Percentiles rank a stretch among this genome's conserved stretches.
Evolutionary conservation across 306 rosid genomes (phyloP).

Genomic region (Dicorynia guianensis): DNA sequence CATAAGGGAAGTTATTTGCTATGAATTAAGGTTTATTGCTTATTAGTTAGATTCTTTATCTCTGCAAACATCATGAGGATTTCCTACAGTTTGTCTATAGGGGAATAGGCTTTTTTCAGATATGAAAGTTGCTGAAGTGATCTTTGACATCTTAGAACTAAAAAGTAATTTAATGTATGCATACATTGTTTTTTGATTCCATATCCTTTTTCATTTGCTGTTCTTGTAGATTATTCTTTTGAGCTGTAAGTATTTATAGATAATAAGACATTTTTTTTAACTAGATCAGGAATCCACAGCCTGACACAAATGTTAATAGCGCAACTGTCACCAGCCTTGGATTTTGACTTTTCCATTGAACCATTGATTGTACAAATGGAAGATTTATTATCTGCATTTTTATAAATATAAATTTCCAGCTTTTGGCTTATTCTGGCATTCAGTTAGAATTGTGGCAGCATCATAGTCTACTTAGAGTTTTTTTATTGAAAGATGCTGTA

Average conservation of each 20-base stretch:
- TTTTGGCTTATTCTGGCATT: conserved; percentile 13
- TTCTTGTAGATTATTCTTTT: no score
- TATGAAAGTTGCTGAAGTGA: conserved; percentile 2
- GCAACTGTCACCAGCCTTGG: not conserved
- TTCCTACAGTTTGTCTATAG: conserved; percentile 11
- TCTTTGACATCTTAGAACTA: conserved; percentile 7
- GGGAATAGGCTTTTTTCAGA: conserved; percentile 23
- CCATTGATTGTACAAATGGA: conserved; percentile 6
- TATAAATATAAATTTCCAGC: not conserved
- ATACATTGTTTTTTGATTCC: no score
- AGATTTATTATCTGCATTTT: conserved; percentile 6
- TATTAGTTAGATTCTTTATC: conserved; percentile 19
- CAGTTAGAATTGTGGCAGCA: conserved; percentile 5
- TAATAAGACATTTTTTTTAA: not conserved
- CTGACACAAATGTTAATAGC: not conserved
- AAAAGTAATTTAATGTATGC: no score
- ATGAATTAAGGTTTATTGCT: conserved; percentile 8
- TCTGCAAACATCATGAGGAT: not conserved
- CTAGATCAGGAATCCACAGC: conserved; percentile 2
- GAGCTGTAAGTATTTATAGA: no score
- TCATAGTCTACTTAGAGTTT: conserved; percentile 11
- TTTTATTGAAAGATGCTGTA: not conserved
- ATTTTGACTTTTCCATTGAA: conserved; percentile 3
- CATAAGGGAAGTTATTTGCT: conserved; percentile 35
- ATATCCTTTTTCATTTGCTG: no score